These are phyloP conservation scores for Schwanniomyces pseudopolymorphus DNA, from an alignment of 805 yeast species.

Conservation along the genomic window DNA sequence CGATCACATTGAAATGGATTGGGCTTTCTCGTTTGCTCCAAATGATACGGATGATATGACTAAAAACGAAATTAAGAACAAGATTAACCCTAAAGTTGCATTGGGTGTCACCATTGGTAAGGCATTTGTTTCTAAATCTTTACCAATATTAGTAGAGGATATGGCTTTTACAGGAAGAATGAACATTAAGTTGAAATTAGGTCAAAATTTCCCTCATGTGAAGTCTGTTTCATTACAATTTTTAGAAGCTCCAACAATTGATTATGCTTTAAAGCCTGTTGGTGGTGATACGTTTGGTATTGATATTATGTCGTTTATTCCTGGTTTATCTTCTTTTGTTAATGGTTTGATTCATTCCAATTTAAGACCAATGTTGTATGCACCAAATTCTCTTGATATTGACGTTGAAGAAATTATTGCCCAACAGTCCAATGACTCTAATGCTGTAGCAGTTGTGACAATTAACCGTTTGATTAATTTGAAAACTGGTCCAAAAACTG, in stretches of 20 bases:
- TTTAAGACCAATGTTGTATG: slow-evolving; percentile 76
- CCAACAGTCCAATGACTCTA: slow-evolving; percentile 61
- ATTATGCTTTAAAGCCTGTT: slow-evolving; percentile 78
- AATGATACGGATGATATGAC: slow-evolving; percentile 85
- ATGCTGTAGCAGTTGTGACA: slow-evolving; percentile 67
- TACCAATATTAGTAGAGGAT: slow-evolving; percentile 79
- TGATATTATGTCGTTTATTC: slow-evolving; percentile 81
- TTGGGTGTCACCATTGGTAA: slow-evolving; percentile 80
- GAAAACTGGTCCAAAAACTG: slow-evolving; percentile 41
- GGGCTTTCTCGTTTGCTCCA: slow-evolving; percentile 80
- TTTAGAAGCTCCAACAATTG: slow-evolving; percentile 76
- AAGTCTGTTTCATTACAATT: slow-evolving; percentile 68
- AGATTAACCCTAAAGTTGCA: slow-evolving; percentile 77
- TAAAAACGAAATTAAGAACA: slow-evolving; percentile 64
- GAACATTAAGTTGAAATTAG: slow-evolving; percentile 59
- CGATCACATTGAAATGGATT: slow-evolving; percentile 75
- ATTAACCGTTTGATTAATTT: slow-evolving; percentile 52
- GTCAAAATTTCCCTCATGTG: slow-evolving; percentile 75
- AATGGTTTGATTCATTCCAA: slow-evolving; percentile 66
- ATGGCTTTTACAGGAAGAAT: slow-evolving; percentile 74
- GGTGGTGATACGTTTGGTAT: slow-evolving; percentile 88
- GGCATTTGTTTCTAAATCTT: slow-evolving; percentile 70
- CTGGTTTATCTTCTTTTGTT: slow-evolving; percentile 74
- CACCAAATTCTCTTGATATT: slow-evolving; percentile 76
- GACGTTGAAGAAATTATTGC: slow-evolving; percentile 73